Base-by-base conservation (phyloP, 208 protist genomes). In the Leishmania gerbilli region DNA sequence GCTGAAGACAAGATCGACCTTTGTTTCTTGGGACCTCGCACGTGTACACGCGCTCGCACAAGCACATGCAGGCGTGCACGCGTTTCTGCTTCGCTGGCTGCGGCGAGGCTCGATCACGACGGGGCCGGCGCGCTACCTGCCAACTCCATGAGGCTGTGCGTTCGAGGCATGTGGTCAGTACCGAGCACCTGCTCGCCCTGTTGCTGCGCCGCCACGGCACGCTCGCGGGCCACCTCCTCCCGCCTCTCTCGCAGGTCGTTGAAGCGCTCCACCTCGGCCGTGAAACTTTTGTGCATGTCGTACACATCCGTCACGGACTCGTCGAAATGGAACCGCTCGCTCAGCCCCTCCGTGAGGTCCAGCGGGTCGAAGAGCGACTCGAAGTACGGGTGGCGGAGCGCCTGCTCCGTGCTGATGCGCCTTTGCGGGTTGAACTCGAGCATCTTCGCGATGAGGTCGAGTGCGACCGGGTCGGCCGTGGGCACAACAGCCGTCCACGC, bases 341-440 rank as follows among this genome's bases (percentile, higher is more conserved):
- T 93, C 76, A 92, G 88, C 45, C 84, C 87, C 60, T 95, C 92
- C 2, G 87, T 88, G 68, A 97, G 89, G 82, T 97, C 94, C 3
- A 92, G 82, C 51, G 91, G 91, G 85, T 97, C 91, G 79, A 90
- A 97, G 27, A 97, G 89, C 47, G 86, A 81, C 27, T 88, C 88
- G 79, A 98, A 96, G 88, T 95, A 98, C n/a, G 95, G 93, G 79
- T 98, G 95, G 85, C 91, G 90, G 79, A 98, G 87, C 40, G 93
- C 95, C 87, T 95, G 87, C 81, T 95, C 92, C 49, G 92, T 88
- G 76, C 65, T 95, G 80, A 96, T 93, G 79, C 95, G 91, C 81
- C 93, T 92, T 49, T 85, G 62, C 3, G 95, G 95, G 82, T 97
- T 97, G 80, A 98, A 96, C 80, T 95, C 89, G 15, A 98, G 86